phyloP scores from a whole-genome alignment of 768 basidiomycete species.

The Termitomyces sp. region DNA sequence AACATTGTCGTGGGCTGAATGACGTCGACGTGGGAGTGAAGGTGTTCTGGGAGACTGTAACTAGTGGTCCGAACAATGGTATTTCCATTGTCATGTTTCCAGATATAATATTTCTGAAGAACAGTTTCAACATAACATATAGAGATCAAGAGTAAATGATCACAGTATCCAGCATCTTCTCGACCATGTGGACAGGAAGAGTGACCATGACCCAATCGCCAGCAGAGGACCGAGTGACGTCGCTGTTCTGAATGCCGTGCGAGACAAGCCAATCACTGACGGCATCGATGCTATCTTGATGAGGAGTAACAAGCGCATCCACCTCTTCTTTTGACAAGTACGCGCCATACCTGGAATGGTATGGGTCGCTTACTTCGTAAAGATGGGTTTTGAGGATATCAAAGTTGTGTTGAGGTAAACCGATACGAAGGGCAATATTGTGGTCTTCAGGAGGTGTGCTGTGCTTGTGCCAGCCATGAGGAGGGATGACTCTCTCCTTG shows the following conservation, averaged over 20 bases:
- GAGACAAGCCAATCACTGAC: slow-evolving; percentile 58
- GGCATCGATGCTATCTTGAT: slow-evolving; percentile 42
- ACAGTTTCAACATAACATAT: not conserved
- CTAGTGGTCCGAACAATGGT: slow-evolving; percentile 54
- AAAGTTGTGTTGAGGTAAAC: slow-evolving; percentile 47
- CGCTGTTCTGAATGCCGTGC: slow-evolving; percentile 43
- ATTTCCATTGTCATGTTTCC: slow-evolving; percentile 48
- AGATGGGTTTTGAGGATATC: slow-evolving; percentile 42
- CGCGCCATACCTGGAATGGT: slow-evolving; percentile 43
- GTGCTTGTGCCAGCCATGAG: slow-evolving; percentile 44
- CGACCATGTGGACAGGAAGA: slow-evolving; percentile 52
- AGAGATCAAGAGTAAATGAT: not conserved
- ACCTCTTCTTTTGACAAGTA: slow-evolving; percentile 63
- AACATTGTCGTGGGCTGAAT: slow-evolving; percentile 73
- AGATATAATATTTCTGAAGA: slow-evolving; percentile 57
- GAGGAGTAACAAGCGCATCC: slow-evolving; percentile 55
- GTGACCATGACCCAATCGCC: slow-evolving; percentile 62
- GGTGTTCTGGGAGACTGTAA: slow-evolving; percentile 56
- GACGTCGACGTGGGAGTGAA: slow-evolving; percentile 57
- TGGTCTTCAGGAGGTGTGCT: slow-evolving; percentile 39
- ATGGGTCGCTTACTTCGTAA: slow-evolving; percentile 51
- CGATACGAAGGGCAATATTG: slow-evolving; percentile 50
- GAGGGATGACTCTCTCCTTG: slow-evolving; percentile 29
- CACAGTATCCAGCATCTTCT: slow-evolving; percentile 60
- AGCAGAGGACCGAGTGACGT: slow-evolving; percentile 47